These are phyloP conservation scores for Syzygium jambos DNA, from an alignment of 345 rosid species.

Conservation along the genomic window DNA sequence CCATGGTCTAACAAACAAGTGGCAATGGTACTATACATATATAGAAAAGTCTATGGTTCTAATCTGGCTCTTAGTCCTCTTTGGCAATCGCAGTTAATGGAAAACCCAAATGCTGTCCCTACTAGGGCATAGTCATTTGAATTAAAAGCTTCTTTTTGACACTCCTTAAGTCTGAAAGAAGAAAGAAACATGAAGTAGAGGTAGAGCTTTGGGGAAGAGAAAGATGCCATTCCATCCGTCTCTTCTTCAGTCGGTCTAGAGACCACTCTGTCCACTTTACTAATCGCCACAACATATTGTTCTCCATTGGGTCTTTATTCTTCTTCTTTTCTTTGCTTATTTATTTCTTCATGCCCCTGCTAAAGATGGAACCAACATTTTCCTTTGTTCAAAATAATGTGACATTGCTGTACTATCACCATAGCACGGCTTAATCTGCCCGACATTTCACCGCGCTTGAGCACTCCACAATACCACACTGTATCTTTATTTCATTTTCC, in stretches of 20 bases:
- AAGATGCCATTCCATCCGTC: background rate
- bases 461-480: background rate
- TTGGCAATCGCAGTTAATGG: background rate
- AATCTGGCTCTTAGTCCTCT: background rate
- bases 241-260: background rate
- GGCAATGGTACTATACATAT: background rate
- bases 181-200: background rate
- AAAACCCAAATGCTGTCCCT: background rate
- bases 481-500: background rate
- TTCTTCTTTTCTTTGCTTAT: background rate
- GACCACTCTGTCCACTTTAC: background rate
- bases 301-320: background rate
- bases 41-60: background rate
- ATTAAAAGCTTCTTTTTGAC: background rate
- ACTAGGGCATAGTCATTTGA: background rate
- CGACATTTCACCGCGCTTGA: background rate
- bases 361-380: background rate
- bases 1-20: background rate
- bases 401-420: background rate
- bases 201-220: background rate
- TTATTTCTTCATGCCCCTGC: background rate
- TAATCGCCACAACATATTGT: background rate
- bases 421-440: background rate
- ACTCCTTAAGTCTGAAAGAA: background rate
- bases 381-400: background rate